Percentiles rank a stretch among this genome's conserved stretches.
phyloP scores from a whole-genome alignment of 2,329 filamentous ascomycete genomes.

The Cytospora chrysosperma region DNA sequence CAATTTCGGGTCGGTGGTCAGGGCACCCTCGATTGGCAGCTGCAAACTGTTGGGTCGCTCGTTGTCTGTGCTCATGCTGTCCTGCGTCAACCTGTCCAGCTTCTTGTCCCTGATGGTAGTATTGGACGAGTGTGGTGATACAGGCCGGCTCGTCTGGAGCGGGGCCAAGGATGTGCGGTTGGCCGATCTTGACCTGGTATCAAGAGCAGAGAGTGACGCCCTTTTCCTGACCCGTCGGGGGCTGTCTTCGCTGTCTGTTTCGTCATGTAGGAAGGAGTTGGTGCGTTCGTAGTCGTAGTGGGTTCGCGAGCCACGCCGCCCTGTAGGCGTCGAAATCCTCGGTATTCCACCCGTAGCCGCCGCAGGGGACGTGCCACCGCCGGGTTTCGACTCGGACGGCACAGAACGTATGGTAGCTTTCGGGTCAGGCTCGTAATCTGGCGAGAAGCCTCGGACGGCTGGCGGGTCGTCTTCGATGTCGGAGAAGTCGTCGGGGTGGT shows the following conservation, averaged over 20 bases:
- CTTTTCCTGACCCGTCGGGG: slow-evolving; percentile 26
- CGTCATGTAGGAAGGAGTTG: slow-evolving; percentile 52
- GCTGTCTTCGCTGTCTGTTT: slow-evolving; percentile 50
- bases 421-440: slow-evolving; percentile 70
- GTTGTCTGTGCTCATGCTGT: slow-evolving; percentile 31
- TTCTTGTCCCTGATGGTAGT: slow-evolving; percentile 19
- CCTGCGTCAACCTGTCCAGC: slow-evolving; percentile 22
- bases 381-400: slow-evolving; percentile 42
- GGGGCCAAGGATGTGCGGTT: slow-evolving; percentile 12
- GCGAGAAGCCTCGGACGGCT: slow-evolving; percentile 63
- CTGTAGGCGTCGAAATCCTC: slow-evolving; percentile 35
- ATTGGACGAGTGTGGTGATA: slow-evolving; percentile 11
- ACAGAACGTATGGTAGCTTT: slow-evolving; percentile 71
- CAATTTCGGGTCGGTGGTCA: slow-evolving; percentile 40
- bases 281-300: slow-evolving; percentile 36
- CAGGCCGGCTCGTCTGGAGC: slow-evolving; percentile 12
- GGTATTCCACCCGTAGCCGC: slow-evolving; percentile 26
- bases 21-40: slow-evolving; percentile 43
- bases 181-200: background rate
- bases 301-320: slow-evolving; percentile 35
- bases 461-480: slow-evolving; percentile 22
- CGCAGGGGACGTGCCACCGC: slow-evolving; percentile 26
- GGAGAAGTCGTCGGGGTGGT: slow-evolving; percentile 27
- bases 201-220: background rate
- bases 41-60: slow-evolving; percentile 38